Evolutionary conservation across 2,329 filamentous ascomycete genomes (phyloP).

Genomic region (Aspergillus sp.): DNA sequence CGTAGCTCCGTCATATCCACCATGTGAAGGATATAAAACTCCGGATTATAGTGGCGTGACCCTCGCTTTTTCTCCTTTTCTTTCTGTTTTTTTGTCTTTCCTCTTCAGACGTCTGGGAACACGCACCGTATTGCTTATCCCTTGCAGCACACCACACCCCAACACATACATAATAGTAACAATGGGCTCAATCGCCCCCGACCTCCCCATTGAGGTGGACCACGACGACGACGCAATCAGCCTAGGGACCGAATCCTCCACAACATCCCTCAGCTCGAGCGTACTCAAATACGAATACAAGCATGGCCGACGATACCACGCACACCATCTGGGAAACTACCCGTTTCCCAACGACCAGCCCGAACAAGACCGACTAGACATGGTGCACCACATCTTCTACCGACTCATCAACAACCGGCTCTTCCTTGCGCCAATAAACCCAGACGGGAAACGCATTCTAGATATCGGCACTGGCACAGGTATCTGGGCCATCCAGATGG

Average conservation of each 20-base stretch:
- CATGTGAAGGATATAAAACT: neutral
- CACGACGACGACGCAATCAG: conserved; percentile 8
- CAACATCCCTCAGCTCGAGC: conserved; percentile 14
- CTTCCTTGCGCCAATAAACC: conserved; percentile 38
- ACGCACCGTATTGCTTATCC: too few relatives aligned
- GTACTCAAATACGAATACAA: conserved; percentile 18
- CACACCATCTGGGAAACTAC: conserved; percentile 32
- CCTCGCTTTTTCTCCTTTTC: too few relatives aligned
- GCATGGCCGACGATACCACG: conserved; percentile 32
- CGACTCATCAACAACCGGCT: conserved; percentile 40
- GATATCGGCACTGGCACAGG: conserved; percentile 45
- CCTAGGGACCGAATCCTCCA: neutral
- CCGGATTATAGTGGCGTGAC: too few relatives aligned
- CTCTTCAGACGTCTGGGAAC: too few relatives aligned
- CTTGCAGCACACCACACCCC: neutral
- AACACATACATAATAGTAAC: neutral
- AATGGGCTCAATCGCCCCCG: neutral
- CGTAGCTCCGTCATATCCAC: neutral
- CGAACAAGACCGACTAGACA: conserved; percentile 40
- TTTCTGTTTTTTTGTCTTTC: too few relatives aligned
- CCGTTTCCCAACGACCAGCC: conserved; percentile 38
- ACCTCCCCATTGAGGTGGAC: conserved; percentile 2
- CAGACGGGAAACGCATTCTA: conserved; percentile 32
- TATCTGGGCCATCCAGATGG: conserved; percentile 39
- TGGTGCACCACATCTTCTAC: conserved; percentile 40